These are phyloP conservation scores for Ophiostoma triangulosporum DNA, from an alignment of 2,329 filamentous ascomycete genomes.

Conservation along the genomic window DNA sequence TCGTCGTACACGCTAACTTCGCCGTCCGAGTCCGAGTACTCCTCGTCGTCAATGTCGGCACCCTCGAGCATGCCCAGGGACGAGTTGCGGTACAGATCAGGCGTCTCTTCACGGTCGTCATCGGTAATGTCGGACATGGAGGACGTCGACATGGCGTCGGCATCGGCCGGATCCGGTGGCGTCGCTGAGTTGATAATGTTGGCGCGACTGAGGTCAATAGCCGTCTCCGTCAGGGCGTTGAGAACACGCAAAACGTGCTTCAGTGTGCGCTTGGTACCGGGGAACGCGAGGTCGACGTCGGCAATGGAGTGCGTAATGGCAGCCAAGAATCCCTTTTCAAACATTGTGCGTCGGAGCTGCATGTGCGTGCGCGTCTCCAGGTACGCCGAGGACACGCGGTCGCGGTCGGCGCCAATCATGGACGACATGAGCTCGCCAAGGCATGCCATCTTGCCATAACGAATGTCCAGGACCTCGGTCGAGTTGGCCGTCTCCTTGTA, in stretches of 20 bases:
- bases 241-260: slow-evolving; percentile 92
- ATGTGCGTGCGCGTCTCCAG: slow-evolving; percentile 48
- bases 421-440: slow-evolving; percentile 86
- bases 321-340: slow-evolving; percentile 89
- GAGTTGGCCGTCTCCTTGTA: slow-evolving; percentile 79
- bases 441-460: slow-evolving; percentile 77
- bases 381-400: slow-evolving; percentile 39
- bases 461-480: slow-evolving; percentile 65
- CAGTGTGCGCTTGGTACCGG: slow-evolving; percentile 81
- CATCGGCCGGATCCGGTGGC: slow-evolving; percentile 58
- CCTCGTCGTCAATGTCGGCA: slow-evolving; percentile 56
- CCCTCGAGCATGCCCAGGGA: slow-evolving; percentile 89
- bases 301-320: slow-evolving; percentile 84
- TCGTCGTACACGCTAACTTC: slow-evolving; percentile 91
- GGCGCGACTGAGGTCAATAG: slow-evolving; percentile 69
- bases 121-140: slow-evolving; percentile 82
- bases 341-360: slow-evolving; percentile 89
- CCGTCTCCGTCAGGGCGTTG: slow-evolving; percentile 74
- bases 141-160: slow-evolving; percentile 76
- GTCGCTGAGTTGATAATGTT: slow-evolving; percentile 53
- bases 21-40: slow-evolving; percentile 58
- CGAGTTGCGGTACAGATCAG: slow-evolving; percentile 92
- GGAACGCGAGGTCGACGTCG: slow-evolving; percentile 90
- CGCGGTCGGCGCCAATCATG: slow-evolving; percentile 73
- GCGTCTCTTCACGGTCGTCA: slow-evolving; percentile 82